Base-by-base conservation (phyloP, 2,329 filamentous ascomycete species). In the Xylariaceae sp. region DNA sequence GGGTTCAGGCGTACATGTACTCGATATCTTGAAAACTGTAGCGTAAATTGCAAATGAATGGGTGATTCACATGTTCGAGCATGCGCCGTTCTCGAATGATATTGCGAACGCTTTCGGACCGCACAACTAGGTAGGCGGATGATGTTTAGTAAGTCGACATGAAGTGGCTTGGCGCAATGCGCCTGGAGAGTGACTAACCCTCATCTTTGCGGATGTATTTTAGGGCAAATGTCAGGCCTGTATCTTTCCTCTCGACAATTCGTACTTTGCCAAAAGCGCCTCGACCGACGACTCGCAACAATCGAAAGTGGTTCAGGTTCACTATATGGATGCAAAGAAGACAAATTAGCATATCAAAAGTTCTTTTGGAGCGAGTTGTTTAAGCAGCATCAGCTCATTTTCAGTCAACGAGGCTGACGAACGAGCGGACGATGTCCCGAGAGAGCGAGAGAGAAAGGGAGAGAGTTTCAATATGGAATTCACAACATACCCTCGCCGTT, bases 141-240 rank as follows among this genome's bases (percentile, higher is more conserved):
- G 55, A 52, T 40, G 45, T 60, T 62, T 17, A 62, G 47, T 43
- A 61, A 51, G 60, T 57, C 11, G 29, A 33, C 24, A 29, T 36
- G 24, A 11, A 58, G 41, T 37, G 31, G 16, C 19, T 49, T 23
- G 46, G 37, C 31, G 52, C 48, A 34, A 46, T 41, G 43, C 26
- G 39, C 48, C 23, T 31, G 19, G 34, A 26, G 53, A 44, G 43
- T 14, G 55, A 77, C 86, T 61, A 71, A 93, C 92, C 91, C 86
- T 98, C 94, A 89, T 98, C 94, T 84, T 97, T 98, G 66, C 93
- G 88, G 64, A 98, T 98, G 75, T 98, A 98, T 77, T 99, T 99
- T 64, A 99, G 83, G 40, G 95, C 95, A 76, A 99, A 99, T 2
- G 93, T 94, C 69, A 98, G 78, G 54, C 88, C 89, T 1, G 92